Evolutionary conservation across 2,329 filamentous ascomycete species (phyloP).

Genomic region (Hypoxylon sp.): DNA sequence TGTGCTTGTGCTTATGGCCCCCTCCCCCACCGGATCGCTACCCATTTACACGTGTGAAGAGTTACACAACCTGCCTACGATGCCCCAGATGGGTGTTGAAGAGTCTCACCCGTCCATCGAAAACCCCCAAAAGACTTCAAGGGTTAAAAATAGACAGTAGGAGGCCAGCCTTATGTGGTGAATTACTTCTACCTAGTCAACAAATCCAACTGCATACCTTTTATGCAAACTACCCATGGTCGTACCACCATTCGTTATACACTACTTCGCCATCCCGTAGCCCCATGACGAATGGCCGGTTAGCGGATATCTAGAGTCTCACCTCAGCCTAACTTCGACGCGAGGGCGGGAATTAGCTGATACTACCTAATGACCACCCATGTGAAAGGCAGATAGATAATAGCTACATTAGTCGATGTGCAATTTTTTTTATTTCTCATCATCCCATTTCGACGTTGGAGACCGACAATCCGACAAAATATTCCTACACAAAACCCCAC

Average conservation of each 20-base stretch:
- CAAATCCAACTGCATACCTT: not conserved
- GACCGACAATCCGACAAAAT: not conserved
- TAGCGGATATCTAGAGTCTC: constrained; percentile 1
- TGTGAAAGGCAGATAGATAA: not conserved
- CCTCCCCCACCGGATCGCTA: not conserved
- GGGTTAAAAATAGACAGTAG: not conserved
- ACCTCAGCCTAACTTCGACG: not conserved
- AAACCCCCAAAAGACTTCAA: not conserved
- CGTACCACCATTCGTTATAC: not conserved
- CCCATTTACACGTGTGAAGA: not conserved
- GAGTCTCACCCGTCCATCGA: not conserved
- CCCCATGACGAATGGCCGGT: not conserved
- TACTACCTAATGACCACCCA: not conserved
- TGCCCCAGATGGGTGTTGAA: not conserved
- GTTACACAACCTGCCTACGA: not conserved
- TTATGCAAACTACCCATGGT: not conserved
- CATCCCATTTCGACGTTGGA: not conserved
- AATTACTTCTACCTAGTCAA: not conserved
- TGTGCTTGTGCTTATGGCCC: not conserved
- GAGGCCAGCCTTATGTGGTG: not conserved
- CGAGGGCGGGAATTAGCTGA: not conserved
- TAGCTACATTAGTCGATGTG: not conserved
- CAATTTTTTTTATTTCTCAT: not conserved
- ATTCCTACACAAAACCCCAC: not conserved
- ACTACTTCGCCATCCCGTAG: not conserved